Conservation (phyloP, 192 early-diverging fungal genomes). For the Backusella parvicylindrica region DNA sequence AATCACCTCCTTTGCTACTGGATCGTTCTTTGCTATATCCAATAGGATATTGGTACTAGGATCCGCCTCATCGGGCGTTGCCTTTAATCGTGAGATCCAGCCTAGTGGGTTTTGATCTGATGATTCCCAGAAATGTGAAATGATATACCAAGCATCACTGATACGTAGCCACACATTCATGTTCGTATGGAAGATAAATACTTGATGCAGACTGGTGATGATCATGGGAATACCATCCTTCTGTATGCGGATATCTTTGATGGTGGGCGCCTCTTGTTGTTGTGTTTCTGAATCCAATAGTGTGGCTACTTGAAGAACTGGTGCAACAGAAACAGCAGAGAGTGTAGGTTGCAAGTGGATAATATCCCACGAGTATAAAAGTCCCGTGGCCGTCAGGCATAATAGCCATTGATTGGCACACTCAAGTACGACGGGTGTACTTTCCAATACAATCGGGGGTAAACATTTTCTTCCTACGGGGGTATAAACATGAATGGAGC, state of each 20-base stretch:
- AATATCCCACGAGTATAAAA: slow-evolving; percentile 70
- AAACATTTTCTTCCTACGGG: slow-evolving; percentile 63
- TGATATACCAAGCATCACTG: slow-evolving; percentile 53
- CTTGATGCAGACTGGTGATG: slow-evolving; percentile 57
- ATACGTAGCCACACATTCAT: slow-evolving; percentile 73
- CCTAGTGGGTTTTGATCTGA: slow-evolving; percentile 20
- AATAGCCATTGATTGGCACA: slow-evolving; percentile 59
- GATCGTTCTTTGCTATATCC: not conserved
- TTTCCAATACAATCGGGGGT: slow-evolving; percentile 62
- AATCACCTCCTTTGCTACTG: slow-evolving; percentile 22
- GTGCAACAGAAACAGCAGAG: slow-evolving; percentile 54
- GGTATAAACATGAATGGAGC: slow-evolving; percentile 61
- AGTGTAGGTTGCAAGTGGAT: slow-evolving; percentile 43
- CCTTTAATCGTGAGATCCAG: slow-evolving; percentile 20
- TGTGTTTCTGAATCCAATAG: slow-evolving; percentile 22
- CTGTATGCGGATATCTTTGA: slow-evolving; percentile 52
- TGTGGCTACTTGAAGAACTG: slow-evolving; percentile 50
- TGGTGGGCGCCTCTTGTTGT: slow-evolving; percentile 34
- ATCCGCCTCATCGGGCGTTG: slow-evolving; percentile 3
- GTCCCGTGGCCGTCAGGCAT: slow-evolving; percentile 58
- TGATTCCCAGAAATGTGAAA: slow-evolving; percentile 42
- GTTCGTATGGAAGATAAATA: slow-evolving; percentile 59
- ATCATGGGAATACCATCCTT: slow-evolving; percentile 63
- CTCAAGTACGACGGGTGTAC: slow-evolving; percentile 56
- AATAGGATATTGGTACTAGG: not conserved